These are phyloP conservation scores for Pisolithus albus DNA, from an alignment of 768 basidiomycete genomes.

Conservation along the genomic window DNA sequence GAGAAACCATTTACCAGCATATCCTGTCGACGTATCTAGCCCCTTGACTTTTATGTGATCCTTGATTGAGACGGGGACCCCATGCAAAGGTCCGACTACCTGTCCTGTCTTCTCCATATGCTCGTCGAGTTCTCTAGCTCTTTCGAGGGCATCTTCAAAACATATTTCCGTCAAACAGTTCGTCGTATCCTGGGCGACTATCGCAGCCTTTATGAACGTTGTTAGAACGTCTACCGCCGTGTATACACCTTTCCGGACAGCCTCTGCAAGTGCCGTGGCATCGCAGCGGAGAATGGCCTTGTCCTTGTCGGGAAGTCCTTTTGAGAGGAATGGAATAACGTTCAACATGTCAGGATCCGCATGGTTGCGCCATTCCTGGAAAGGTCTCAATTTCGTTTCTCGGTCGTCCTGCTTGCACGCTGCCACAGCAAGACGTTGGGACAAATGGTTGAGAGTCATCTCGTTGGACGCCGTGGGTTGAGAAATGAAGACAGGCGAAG, in stretches of 20 bases:
- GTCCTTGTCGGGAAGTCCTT: slow-evolving; percentile 18
- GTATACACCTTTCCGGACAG: slow-evolving; percentile 15
- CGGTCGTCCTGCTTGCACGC: slow-evolving; percentile 22
- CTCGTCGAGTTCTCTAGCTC: slow-evolving; percentile 46
- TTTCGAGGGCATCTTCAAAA: slow-evolving; percentile 41
- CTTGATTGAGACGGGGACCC: slow-evolving; percentile 40
- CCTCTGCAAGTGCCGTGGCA: slow-evolving; percentile 21
- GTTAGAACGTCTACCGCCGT: slow-evolving; percentile 21
- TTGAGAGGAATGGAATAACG: slow-evolving; percentile 24
- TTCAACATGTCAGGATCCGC: slow-evolving; percentile 6
- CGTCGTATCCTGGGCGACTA: slow-evolving; percentile 29
- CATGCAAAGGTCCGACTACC: slow-evolving; percentile 40
- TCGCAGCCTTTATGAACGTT: slow-evolving; percentile 22
- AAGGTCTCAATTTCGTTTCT: slow-evolving; percentile 9
- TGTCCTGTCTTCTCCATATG: slow-evolving; percentile 39
- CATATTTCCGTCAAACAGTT: slow-evolving; percentile 57
- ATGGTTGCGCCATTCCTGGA: background rate
- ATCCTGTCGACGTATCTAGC: slow-evolving; percentile 34
- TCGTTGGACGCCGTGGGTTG: background rate
- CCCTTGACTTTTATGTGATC: slow-evolving; percentile 43
- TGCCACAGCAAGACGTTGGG: slow-evolving; percentile 1
- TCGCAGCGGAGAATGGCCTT: slow-evolving; percentile 25
- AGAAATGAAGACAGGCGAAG: background rate
- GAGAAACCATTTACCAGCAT: slow-evolving; percentile 12
- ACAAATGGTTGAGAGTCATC: background rate